Evolutionary conservation across 108 stramenopile species (phyloP).

Genomic region (Nitzschia palea): DNA sequence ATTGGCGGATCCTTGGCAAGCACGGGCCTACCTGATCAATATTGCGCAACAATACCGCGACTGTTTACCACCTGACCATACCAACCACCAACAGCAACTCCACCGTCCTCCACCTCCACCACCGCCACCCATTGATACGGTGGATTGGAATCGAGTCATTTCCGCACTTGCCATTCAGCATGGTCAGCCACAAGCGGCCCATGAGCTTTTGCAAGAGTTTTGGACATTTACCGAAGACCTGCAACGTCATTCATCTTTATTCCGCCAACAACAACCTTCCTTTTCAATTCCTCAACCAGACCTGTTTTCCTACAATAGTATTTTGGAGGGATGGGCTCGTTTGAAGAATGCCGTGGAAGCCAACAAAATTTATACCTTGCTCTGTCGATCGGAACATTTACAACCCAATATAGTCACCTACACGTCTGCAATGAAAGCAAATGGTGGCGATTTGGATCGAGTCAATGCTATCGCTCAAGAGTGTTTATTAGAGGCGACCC

Average conservation of each 20-base stretch:
- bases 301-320: slow-evolving; percentile 21
- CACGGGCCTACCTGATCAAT: slow-evolving; percentile 18
- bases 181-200: slow-evolving; percentile 16
- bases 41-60: slow-evolving; percentile 14
- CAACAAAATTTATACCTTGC: slow-evolving; percentile 13
- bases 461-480: slow-evolving; percentile 14
- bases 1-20: slow-evolving; percentile 4
- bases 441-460: slow-evolving; percentile 13
- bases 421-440: slow-evolving; percentile 36
- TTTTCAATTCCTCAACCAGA: not conserved
- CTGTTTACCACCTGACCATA: no score
- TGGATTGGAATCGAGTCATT: slow-evolving; percentile 35
- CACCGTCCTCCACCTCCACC: not conserved
- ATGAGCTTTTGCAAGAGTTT: slow-evolving; percentile 20
- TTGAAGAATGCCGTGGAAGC: slow-evolving; percentile 14
- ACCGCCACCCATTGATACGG: slow-evolving; percentile 25
- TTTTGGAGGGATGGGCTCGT: slow-evolving; percentile 37
- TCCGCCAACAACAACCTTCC: not conserved
- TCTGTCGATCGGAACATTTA: not conserved
- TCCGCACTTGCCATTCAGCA: slow-evolving; percentile 29
- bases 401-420: slow-evolving; percentile 24
- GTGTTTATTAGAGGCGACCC: slow-evolving; percentile 11
- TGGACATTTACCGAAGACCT: slow-evolving; percentile 19
- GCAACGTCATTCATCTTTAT: not conserved
- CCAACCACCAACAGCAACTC: not conserved